phyloP scores from a whole-genome alignment of 164 flowering plant genomes.

The Piper betle region DNA sequence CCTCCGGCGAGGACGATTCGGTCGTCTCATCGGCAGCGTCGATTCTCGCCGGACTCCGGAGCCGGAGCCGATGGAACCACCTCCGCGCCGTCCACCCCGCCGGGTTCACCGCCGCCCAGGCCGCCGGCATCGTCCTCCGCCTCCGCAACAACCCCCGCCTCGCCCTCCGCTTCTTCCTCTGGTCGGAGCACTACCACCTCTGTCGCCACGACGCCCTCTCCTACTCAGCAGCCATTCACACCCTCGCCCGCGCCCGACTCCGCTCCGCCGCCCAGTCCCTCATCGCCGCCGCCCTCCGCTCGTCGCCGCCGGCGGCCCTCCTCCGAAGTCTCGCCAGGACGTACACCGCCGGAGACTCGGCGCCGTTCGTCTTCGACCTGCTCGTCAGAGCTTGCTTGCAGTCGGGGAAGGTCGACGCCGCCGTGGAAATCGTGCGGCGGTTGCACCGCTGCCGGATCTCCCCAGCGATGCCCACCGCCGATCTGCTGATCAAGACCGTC shows the following conservation, averaged over 20 bases:
- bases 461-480: conserved; percentile 33
- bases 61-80: conserved; percentile 59
- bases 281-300: conserved; percentile 32
- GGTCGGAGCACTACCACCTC: conserved; percentile 37
- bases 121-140: conserved; percentile 42
- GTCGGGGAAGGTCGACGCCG: conserved; percentile 31
- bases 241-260: conserved; percentile 55
- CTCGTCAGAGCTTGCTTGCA: conserved; percentile 42
- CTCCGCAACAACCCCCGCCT: conserved; percentile 65
- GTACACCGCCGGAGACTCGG: conserved; percentile 57
- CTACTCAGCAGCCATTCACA: conserved; percentile 58
- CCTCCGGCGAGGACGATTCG: conserved; percentile 1
- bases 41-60: conserved; percentile 41
- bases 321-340: conserved; percentile 47
- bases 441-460: conserved; percentile 37
- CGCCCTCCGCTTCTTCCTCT: conserved; percentile 61
- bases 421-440: conserved; percentile 35
- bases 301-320: conserved; percentile 17
- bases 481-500: conserved; percentile 36
- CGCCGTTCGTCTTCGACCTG: conserved; percentile 88
- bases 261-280: conserved; percentile 28
- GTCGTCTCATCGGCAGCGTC: conserved; percentile 27
- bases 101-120: conserved; percentile 42
- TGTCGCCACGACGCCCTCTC: conserved; percentile 45
- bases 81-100: conserved; percentile 38